Base-by-base conservation (phyloP, 2,329 filamentous ascomycete species). In the Fusarium sp. region DNA sequence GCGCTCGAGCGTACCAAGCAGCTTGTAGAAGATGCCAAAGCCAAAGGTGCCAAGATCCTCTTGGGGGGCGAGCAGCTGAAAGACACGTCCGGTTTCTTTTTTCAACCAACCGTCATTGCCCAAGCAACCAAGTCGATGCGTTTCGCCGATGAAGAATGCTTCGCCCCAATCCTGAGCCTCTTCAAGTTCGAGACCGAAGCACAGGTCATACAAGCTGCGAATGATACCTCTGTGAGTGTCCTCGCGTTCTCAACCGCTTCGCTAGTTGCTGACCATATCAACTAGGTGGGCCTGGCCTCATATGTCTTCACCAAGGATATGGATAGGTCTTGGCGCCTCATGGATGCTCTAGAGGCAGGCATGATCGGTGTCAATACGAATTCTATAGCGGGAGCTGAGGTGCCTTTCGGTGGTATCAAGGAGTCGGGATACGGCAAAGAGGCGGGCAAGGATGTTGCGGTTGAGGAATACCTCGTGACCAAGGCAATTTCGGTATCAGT, bases 61-160 rank as follows among this genome's bases (percentile, higher is more conserved):
- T 18, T 37, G 35, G 35, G 35, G 14, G 35, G 35, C 14, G 35
- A 37, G 16, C 35, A 37, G 14, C 35, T 37, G 14, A 37, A 14
- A 50, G 45, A 27, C n/a, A 24, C 22, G 24, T 13, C 22, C 77
- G 88, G 88, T 0, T 90, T 89, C 74, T 90, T 87, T 80, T 86
- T 90, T 81, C 87, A 89, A 74, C 78, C 82, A 34, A 84, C 34
- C 13, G 56, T 67, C 47, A 14, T 67, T 18, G 38, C 58, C 22
- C 20, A 62, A 5, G 50, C 50, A 38, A 61, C 31, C 16, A 22
- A 27, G 35, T 47, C 37, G 11, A 67, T 62, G 64, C 24, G n/a
- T 24, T 37, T 62, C 13, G 58, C 24, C 37, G 10, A 16, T 9
- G 64, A 67, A 34, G 64, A 67, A 35, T 31, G 24, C 8, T 50